phyloP scores from a whole-genome alignment of 371 early-diverging fungal species.

The Mucor racemosus region DNA sequence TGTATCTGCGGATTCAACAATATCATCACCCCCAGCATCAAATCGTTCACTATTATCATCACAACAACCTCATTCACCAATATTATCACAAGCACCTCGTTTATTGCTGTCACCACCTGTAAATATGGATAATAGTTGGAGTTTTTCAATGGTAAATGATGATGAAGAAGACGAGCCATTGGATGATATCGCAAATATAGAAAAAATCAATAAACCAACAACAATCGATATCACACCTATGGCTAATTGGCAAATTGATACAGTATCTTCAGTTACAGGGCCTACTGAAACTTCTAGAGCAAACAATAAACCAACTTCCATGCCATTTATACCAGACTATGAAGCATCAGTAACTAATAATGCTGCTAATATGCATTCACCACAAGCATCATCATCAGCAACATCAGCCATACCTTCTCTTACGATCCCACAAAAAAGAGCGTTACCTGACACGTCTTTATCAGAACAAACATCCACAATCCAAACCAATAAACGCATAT shows the following conservation, averaged over 20 bases:
- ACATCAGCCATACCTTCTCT: not conserved
- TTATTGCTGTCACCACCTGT: not conserved
- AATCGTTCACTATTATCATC: too few species aligned
- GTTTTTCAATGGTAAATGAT: conserved; percentile 1
- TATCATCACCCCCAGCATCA: too few species aligned
- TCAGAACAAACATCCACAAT: not conserved
- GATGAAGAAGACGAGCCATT: conserved; percentile 8
- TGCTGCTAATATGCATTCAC: not conserved
- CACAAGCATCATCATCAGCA: not conserved
- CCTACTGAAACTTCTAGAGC: not conserved
- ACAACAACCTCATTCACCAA: too few species aligned
- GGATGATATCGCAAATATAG: not conserved
- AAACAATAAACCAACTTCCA: not conserved
- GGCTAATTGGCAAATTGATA: conserved; percentile 9
- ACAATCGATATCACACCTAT: not conserved
- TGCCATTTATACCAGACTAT: not conserved
- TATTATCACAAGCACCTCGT: not conserved
- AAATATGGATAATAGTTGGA: not conserved
- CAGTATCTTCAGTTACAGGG: not conserved
- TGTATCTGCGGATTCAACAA: too few species aligned
- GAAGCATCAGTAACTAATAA: not conserved
- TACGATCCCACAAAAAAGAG: not conserved
- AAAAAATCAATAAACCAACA: not conserved
- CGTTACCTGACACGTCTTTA: not conserved
- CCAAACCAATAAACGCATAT: not conserved